Base-by-base conservation (phyloP, 2,329 filamentous ascomycete species). In the Diaporthe sp. region DNA sequence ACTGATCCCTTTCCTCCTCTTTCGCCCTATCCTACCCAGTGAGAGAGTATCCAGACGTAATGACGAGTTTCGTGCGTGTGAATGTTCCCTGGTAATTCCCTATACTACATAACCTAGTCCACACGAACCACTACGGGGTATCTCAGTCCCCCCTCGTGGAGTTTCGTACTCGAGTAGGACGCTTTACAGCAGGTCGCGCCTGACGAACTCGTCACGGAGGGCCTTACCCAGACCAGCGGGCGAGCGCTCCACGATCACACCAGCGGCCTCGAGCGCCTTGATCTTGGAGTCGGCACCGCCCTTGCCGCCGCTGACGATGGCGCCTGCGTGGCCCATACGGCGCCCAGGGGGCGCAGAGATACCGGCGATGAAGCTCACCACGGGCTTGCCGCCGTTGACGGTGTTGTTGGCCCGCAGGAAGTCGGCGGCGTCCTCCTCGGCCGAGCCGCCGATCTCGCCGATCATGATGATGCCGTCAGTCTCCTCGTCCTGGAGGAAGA, bases 401-500 rank as follows among this genome's bases (percentile, higher is more conserved):
- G 92, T 96, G 91, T 99, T 98, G 90, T 97, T 92, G 85, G 92
- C 90, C 89, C 94, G 95, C 84, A 98, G 88, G 91, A 97, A 99
- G 82, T 98, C 97, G 82, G 97, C 96, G 53, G 97, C 97, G 82
- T 99, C 97, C 89, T 99, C 97, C 89, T 99, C 97, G 76, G 97
- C 97, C 77, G 94, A 95, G 78, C 97, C 97, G 87, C 97, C 97
- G 85, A 99, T 98, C 90, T 98, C 97, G 84, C 97, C 97, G 85
- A 99, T 98, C 97, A 99, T 98, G 89, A 99, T 98, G 88, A 99
- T 98, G 84, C 97, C 97, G 85, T 99, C 97, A 53, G 97, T 99
- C 89, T 98, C 95, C 85, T 94, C 91, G 86, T 99, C 97, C 86
- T 97, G 90, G 82, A 98, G 92, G 92, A 99, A 99, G 84, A 98